Evolutionary conservation across 78 protist genomes (phyloP), one percentile per base, ranked within the genome.

Genomic region (Dictyostelium capitatum): DNA sequence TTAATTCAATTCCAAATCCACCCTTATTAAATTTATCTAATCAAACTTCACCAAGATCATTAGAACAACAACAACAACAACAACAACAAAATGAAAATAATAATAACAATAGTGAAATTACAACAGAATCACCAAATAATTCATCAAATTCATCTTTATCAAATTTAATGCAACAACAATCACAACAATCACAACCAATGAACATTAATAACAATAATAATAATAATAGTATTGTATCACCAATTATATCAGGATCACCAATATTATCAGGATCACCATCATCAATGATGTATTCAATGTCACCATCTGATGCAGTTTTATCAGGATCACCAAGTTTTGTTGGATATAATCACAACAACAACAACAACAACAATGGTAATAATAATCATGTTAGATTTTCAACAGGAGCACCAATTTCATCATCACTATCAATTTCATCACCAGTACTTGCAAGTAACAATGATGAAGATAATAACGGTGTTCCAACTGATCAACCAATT

Each of bases 271-370:
- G 80, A 51, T 59, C 93, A 64, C 72, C 84, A 12, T 46, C 20
- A 14, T 51, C 75, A 84, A 64, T 77, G 17, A 70, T 20, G 14
- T 87, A 64, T 28, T 77, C 85, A 23, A 28, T 77, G 28, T 59
- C 79, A 14, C 75, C 73, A 9, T 46, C 78, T 2, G 70, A 54
- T 15, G 43, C 82, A 74, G 10, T 37, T 14, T 32, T 70, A 12
- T 79, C 83, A 54, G 93, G 84, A 4, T 87, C 93, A 77, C 93
- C 93, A 51, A 47, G 80, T n/a, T 72, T 87, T n/a, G 51, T 87
- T 15, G 64, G 37, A 6, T 83, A 83, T 25, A 83, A 73, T 15
- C n/a, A n/a, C n/a, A n/a, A 37, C 43, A 74, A n/a, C 3, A 20
- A 19, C 80, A 74, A 0, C 4, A n/a, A n/a, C 6, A 23, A 11